phyloP scores from a whole-genome alignment of 805 yeast genomes.

The Candida tammaniensis region DNA sequence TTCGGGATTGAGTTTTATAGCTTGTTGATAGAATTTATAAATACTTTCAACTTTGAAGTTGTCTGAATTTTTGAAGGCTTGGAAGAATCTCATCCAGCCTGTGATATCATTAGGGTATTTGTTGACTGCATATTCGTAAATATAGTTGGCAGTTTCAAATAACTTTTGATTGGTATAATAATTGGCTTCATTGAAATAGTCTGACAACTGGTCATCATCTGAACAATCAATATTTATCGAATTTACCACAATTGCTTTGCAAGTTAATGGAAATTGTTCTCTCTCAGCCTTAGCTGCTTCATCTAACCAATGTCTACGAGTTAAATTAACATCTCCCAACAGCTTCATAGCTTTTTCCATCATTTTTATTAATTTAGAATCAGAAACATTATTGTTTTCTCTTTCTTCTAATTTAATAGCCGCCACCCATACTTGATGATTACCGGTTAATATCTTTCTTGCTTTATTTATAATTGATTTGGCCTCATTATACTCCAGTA shows the following conservation, averaged over 20 bases:
- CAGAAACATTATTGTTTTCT: conserved; percentile 45
- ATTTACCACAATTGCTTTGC: conserved; percentile 51
- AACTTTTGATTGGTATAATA: conserved; percentile 19
- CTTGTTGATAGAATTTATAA: conserved; percentile 46
- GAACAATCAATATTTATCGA: conserved; percentile 27
- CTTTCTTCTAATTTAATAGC: conserved; percentile 64
- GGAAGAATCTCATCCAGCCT: conserved; percentile 50
- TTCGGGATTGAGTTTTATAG: conserved; percentile 49
- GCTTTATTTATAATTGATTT: conserved; percentile 58
- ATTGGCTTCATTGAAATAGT: conserved; percentile 9
- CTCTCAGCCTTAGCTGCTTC: conserved; percentile 54
- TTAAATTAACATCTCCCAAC: conserved; percentile 14
- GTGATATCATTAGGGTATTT: conserved; percentile 44
- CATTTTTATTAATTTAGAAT: conserved; percentile 46
- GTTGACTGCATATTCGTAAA: conserved; percentile 45
- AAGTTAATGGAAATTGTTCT: conserved; percentile 44
- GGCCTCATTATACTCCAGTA: conserved; percentile 48
- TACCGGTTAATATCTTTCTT: conserved; percentile 48
- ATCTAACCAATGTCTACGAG: conserved; percentile 50
- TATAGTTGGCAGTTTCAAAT: conserved; percentile 42
- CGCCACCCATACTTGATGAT: conserved; percentile 62
- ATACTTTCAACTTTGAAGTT: conserved; percentile 14
- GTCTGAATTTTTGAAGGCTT: conserved; percentile 19
- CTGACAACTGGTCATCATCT: conserved; percentile 9
- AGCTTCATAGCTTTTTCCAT: conserved; percentile 48